Evolutionary conservation across 2,329 filamentous ascomycete genomes (phyloP).

Genomic region (Aschersonia sp.): DNA sequence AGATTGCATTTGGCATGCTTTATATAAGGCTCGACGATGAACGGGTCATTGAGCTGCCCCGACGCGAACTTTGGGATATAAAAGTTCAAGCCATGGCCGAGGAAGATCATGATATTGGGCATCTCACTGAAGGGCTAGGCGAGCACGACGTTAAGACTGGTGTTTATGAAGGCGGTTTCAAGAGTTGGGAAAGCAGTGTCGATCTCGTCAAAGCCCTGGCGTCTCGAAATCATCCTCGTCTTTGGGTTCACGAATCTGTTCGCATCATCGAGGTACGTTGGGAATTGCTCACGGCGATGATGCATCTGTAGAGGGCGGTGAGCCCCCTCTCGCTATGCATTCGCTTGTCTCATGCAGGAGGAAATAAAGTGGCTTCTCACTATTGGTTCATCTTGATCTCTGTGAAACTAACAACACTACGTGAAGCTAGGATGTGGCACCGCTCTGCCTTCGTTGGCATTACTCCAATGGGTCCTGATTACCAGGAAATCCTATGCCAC

Average conservation of each 20-base stretch:
- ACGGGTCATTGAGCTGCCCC: constrained; percentile 41
- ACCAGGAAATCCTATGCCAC: constrained; percentile 7
- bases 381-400: background rate
- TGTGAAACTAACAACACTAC: background rate
- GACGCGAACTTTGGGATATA: constrained; percentile 70
- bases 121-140: constrained; percentile 34
- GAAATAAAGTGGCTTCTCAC: too few relatives aligned
- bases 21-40: constrained; percentile 43
- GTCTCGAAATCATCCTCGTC: constrained; percentile 20
- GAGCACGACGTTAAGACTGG: constrained; percentile 65
- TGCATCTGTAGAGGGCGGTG: too few relatives aligned
- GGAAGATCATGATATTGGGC: constrained; percentile 29
- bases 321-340: too few relatives aligned
- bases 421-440: constrained; percentile 63
- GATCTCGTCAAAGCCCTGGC: constrained; percentile 60
- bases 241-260: constrained; percentile 18
- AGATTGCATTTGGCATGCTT: constrained; percentile 54
- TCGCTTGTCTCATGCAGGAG: too few relatives aligned
- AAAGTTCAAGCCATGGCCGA: constrained; percentile 69
- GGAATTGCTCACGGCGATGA: too few relatives aligned
- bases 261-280: constrained; percentile 39
- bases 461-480: constrained; percentile 47
- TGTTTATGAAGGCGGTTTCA: constrained; percentile 77
- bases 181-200: constrained; percentile 78
- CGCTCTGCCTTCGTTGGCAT: constrained; percentile 54